A percentile compares a stretch with the other conserved stretches of the same genome.
Evolutionary conservation across 805 yeast species (phyloP).

Genomic region (Zygotorulaspora chibaensis): DNA sequence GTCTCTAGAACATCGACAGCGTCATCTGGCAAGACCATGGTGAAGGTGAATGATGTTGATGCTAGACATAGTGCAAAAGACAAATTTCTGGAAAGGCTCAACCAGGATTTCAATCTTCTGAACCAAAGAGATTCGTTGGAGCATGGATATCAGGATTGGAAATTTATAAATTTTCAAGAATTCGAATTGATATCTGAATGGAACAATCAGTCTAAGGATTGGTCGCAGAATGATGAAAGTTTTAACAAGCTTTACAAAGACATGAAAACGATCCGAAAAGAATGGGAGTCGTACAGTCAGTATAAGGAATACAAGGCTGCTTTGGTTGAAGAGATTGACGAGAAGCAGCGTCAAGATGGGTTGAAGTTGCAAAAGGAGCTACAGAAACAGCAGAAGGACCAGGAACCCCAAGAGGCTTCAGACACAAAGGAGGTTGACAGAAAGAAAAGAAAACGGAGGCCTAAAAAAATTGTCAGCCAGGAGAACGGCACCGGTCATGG

Average conservation of each 20-base stretch:
- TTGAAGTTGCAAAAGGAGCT: background rate
- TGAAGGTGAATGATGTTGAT: constrained; percentile 3
- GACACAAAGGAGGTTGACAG: constrained; percentile 2
- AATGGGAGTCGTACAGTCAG: constrained; percentile 25
- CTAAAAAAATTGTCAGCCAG: constrained; percentile 1
- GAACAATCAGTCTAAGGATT: constrained; percentile 30
- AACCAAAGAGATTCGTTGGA: constrained; percentile 26
- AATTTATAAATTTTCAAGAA: constrained; percentile 34
- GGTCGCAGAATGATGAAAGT: constrained; percentile 16
- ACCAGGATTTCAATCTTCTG: constrained; percentile 20
- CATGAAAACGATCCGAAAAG: constrained; percentile 21
- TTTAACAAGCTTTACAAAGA: constrained; percentile 19
- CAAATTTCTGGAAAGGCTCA: constrained; percentile 16
- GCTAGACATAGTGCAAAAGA: constrained; percentile 1
- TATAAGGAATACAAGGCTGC: constrained; percentile 15
- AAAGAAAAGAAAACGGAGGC: constrained; percentile 3
- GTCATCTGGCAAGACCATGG: background rate
- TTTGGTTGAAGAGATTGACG: constrained; percentile 12
- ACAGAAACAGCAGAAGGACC: constrained; percentile 1
- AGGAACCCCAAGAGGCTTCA: constrained; percentile 1
- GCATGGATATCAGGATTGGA: constrained; percentile 33
- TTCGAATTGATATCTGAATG: constrained; percentile 36
- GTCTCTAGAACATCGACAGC: constrained; percentile 4
- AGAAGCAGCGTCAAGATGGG: constrained; percentile 1
- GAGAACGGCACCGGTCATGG: constrained; percentile 7